Evolutionary conservation across 1,284 basidiomycete species (phyloP).

Genomic region (Kwoniella shivajii): DNA sequence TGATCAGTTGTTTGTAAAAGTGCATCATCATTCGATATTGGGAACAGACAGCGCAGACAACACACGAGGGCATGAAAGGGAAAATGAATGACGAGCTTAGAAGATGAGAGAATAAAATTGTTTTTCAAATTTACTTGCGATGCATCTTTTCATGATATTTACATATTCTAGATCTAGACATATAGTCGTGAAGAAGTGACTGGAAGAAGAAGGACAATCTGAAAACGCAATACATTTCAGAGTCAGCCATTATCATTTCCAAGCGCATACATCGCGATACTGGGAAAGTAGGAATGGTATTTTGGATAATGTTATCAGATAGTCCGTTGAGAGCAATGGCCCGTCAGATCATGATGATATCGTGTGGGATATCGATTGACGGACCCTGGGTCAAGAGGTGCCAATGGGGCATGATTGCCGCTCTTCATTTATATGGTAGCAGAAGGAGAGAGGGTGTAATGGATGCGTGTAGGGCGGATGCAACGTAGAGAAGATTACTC

Average conservation of each 20-base stretch:
- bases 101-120: too few species aligned
- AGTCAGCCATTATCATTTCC: neutral
- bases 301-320: constrained; percentile 33
- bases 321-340: constrained; percentile 48
- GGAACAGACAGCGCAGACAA: too few species aligned
- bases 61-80: too few species aligned
- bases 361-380: constrained; percentile 10
- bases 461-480: neutral
- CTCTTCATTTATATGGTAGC: constrained; percentile 44
- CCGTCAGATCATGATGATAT: constrained; percentile 8
- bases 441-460: constrained; percentile 3
- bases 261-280: neutral
- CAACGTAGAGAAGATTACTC: neutral
- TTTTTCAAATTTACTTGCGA: too few species aligned
- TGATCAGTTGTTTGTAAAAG: too few species aligned
- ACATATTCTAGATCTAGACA: too few species aligned
- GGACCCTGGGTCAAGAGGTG: constrained; percentile 52
- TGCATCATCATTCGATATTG: too few species aligned
- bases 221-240: too few species aligned
- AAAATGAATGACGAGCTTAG: too few species aligned
- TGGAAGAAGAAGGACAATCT: too few species aligned
- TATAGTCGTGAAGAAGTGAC: too few species aligned
- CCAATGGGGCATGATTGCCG: constrained; percentile 49
- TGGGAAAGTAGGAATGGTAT: neutral
- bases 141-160: too few species aligned